These are phyloP conservation scores for Verticillium longisporum DNA, from an alignment of 2,329 filamentous ascomycete species.

Conservation along the genomic window DNA sequence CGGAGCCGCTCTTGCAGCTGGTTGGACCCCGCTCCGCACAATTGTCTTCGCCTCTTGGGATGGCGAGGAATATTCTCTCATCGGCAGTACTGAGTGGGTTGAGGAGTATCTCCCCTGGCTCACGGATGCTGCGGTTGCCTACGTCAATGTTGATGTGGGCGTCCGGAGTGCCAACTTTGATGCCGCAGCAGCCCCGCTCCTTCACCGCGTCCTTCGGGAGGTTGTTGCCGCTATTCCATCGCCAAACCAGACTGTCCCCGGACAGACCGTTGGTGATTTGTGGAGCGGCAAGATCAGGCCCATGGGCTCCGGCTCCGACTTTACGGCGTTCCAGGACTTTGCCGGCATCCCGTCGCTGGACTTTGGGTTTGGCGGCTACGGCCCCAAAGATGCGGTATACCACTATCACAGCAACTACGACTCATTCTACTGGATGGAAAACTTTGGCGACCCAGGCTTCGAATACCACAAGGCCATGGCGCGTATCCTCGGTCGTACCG, in stretches of 20 bases:
- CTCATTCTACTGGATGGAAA: conserved; percentile 82
- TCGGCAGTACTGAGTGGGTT: conserved; percentile 90
- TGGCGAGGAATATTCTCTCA: conserved; percentile 76
- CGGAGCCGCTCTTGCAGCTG: conserved; percentile 58
- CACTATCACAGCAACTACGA: conserved; percentile 93
- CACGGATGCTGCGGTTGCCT: conserved; percentile 64
- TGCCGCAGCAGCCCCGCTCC: conserved; percentile 63
- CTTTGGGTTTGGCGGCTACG: conserved; percentile 46
- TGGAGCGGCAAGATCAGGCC: conserved; percentile 57
- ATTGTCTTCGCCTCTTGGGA: conserved; percentile 86
- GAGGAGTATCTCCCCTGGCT: conserved; percentile 86
- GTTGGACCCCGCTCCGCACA: conserved; percentile 63
- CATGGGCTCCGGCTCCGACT: conserved; percentile 69
- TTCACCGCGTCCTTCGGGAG: conserved; percentile 67
- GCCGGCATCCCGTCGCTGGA: conserved; percentile 61
- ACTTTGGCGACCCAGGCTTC: conserved; percentile 65
- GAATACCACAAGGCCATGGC: conserved; percentile 61
- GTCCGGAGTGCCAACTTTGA: conserved; percentile 57
- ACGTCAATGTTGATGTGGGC: conserved; percentile 80
- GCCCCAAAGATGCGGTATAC: conserved; percentile 48
- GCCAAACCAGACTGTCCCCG: conserved; percentile 67
- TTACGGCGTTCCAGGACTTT: conserved; percentile 68
- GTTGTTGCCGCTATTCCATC: conserved; percentile 57
- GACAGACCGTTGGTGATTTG: conserved; percentile 64
- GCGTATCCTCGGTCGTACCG: conserved; percentile 56